Evolutionary conservation across 179 eudicot genomes (phyloP).

Genomic region (Silene noctiflora): DNA sequence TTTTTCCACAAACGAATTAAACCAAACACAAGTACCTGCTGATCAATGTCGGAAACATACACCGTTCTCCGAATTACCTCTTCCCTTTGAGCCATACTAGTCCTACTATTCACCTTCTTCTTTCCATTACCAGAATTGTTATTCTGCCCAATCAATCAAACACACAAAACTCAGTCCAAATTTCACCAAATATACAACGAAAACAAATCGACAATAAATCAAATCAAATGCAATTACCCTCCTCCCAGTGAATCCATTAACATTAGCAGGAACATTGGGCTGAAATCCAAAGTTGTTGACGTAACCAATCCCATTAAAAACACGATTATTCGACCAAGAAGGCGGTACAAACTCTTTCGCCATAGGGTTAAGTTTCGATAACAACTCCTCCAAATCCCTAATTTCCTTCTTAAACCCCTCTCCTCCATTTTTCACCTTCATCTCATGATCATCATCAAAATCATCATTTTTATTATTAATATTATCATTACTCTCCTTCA

Average conservation of each 20-base stretch:
- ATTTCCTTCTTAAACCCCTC: slow-evolving; percentile 70
- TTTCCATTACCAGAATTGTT: slow-evolving; percentile 53
- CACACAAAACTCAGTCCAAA: not conserved
- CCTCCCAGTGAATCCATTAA: slow-evolving; percentile 32
- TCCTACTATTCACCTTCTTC: slow-evolving; percentile 68
- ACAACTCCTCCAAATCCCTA: slow-evolving; percentile 77
- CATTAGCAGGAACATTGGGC: slow-evolving; percentile 33
- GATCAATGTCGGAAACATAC: slow-evolving; percentile 98
- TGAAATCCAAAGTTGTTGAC: slow-evolving; percentile 26
- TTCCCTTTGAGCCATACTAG: slow-evolving; percentile 89
- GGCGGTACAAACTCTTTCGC: slow-evolving; percentile 85
- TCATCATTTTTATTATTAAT: not conserved
- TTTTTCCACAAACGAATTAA: slow-evolving; percentile 7
- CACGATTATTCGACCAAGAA: slow-evolving; percentile 32
- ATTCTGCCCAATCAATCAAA: slow-evolving; percentile 41
- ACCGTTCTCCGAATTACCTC: slow-evolving; percentile 89
- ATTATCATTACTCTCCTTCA: not conserved
- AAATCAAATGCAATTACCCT: slow-evolving; percentile 23
- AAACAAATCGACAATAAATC: not conserved
- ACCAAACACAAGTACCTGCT: slow-evolving; percentile 53
- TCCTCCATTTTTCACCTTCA: slow-evolving; percentile 28
- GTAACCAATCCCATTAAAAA: slow-evolving; percentile 27
- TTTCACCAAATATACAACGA: slow-evolving; percentile 11
- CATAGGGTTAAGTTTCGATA: slow-evolving; percentile 84
- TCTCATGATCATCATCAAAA: not conserved